These are phyloP conservation scores for Salix purpurea DNA, from an alignment of 345 rosid species.

Conservation along the genomic window DNA sequence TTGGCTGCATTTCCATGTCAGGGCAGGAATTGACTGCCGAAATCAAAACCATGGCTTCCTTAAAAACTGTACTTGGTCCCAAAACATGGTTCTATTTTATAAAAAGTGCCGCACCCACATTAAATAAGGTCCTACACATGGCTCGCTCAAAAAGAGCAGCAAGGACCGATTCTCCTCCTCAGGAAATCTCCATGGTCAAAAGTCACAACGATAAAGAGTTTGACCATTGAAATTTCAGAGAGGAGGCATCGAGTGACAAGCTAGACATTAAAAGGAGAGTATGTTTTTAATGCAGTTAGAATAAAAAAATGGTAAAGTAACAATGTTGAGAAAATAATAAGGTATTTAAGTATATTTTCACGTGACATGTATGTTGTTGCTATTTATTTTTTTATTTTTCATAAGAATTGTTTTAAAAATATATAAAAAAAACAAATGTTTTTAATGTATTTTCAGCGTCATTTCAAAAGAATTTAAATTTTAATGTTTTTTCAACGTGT, in stretches of 20 bases:
- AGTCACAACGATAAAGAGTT: neutral
- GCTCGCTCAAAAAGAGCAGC: neutral
- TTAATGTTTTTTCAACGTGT: no score
- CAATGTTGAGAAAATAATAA: no score
- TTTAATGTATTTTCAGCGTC: no score
- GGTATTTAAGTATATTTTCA: no score
- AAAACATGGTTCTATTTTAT: neutral
- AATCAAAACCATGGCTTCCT: neutral
- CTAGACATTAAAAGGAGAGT: neutral
- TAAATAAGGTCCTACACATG: neutral
- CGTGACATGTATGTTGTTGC: no score
- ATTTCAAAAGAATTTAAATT: no score
- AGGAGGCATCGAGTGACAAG: neutral
- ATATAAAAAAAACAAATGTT: no score
- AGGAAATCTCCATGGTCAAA: neutral
- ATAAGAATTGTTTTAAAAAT: no score
- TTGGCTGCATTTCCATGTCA: neutral
- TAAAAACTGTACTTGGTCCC: neutral
- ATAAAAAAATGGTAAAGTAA: no score
- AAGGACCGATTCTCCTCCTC: neutral
- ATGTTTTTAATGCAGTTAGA: no score
- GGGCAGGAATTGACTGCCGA: neutral
- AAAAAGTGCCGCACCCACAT: neutral
- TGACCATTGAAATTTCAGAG: neutral
- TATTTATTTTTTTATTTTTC: no score